Evolutionary conservation across 2,329 filamentous ascomycete genomes (phyloP).

Genomic region (Phyllosticta capitalensis): DNA sequence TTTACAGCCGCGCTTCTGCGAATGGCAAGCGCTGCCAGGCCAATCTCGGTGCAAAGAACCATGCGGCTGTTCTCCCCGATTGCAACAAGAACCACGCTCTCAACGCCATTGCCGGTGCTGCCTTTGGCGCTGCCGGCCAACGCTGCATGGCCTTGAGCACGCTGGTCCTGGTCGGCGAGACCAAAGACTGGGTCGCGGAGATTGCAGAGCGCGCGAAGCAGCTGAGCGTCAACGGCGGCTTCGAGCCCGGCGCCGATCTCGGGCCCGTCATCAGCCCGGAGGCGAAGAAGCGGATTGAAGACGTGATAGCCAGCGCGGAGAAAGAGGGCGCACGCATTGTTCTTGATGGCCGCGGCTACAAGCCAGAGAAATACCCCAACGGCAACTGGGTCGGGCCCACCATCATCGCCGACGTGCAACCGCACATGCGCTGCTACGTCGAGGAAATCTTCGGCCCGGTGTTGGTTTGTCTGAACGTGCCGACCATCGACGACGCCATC

Average conservation of each 20-base stretch:
- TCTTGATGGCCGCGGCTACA: constrained; percentile 69
- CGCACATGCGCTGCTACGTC: constrained; percentile 72
- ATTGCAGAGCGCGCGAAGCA: constrained; percentile 65
- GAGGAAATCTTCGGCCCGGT: constrained; percentile 84
- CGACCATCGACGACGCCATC: constrained; percentile 70
- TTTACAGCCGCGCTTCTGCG: constrained; percentile 66
- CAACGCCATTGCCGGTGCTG: constrained; percentile 74
- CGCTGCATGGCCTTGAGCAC: constrained; percentile 81
- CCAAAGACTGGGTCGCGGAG: constrained; percentile 71
- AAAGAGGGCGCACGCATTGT: constrained; percentile 72
- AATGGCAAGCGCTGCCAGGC: constrained; percentile 85
- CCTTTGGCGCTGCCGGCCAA: constrained; percentile 77
- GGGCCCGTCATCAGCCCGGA: constrained; percentile 75
- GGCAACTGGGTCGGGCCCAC: constrained; percentile 79
- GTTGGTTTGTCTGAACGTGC: constrained; percentile 68
- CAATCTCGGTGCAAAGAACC: constrained; percentile 83
- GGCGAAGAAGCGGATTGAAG: constrained; percentile 69
- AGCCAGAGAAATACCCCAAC: constrained; percentile 68
- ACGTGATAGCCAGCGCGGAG: constrained; percentile 65
- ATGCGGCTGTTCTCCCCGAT: constrained; percentile 73
- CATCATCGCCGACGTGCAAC: constrained; percentile 71
- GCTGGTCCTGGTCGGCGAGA: constrained; percentile 74
- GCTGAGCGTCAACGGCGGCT: constrained; percentile 69
- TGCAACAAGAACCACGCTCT: constrained; percentile 85
- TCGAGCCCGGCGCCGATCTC: constrained; percentile 69